Base-by-base conservation (phyloP, 2,329 filamentous ascomycete genomes). In the Biscogniauxia sp. region DNA sequence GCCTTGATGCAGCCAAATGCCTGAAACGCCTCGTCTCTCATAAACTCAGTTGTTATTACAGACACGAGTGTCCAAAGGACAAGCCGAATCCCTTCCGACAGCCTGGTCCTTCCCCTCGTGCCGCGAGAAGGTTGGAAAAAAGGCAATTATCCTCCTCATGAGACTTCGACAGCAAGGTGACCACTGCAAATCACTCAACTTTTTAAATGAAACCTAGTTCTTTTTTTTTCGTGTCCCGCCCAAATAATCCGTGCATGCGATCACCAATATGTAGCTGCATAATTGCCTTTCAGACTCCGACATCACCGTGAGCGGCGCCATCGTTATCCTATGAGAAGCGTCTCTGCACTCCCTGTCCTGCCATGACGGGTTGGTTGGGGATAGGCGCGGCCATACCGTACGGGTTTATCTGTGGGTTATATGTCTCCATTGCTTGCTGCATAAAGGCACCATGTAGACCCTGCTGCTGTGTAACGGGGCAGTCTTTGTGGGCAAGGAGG, bases 401-500 rank as follows among this genome's bases (percentile, higher is more conserved):
- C 0, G 84, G 83, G 64, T 86, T 85, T 73, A 86, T 83, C 66
- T 84, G 82, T 0, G 79, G 75, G 59, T 82, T 82, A 64, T 78
- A 84, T 0, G 82, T 78, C 61, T 86, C 82, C 68, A 84, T 82
- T 15, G 80, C 76, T 66, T 83, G 82, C 53, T 84, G 81, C 78
- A 87, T 82, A 64, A 80, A 86, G 1, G 78, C 79, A 3, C 79
- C 77, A 56, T 85, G 83, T 1, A 95, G 79, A 3, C 90, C 90
- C 75, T 97, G 93, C 53, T 92, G 88, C 73, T 96, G 91, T 2
- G 93, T 93, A 7, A 98, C 90, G 0, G 94, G 92, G 68, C 95
- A 98, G 74, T 98, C 94, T 74, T 98, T 98, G 77, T 99, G 95
- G 0, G 93, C 93, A 20, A 98, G 82, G 2, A 99, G 82, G 0